Conservation (phyloP, 2,329 filamentous ascomycete species). For the Ampelomyces quisqualis region DNA sequence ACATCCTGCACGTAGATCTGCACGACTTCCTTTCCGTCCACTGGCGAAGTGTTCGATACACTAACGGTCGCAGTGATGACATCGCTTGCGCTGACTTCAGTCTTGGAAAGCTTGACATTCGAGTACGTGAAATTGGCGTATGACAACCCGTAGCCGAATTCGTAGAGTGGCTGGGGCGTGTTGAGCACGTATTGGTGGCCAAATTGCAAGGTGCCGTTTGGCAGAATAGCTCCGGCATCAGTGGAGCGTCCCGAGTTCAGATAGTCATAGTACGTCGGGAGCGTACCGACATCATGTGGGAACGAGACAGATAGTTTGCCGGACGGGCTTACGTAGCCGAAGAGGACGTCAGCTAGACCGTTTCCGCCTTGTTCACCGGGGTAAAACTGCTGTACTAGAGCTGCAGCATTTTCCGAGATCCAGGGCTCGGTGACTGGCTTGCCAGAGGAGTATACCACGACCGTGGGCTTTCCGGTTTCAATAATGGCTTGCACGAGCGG, state of each 20-base stretch:
- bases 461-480: constrained; percentile 65
- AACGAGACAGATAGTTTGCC: constrained; percentile 68
- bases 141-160: constrained; percentile 67
- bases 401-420: constrained; percentile 65
- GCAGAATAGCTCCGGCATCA: constrained; percentile 55
- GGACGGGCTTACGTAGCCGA: constrained; percentile 63
- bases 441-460: constrained; percentile 68
- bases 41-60: constrained; percentile 59
- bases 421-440: constrained; percentile 73
- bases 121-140: constrained; percentile 66
- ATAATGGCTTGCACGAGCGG: constrained; percentile 67
- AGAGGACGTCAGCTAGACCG: constrained; percentile 64
- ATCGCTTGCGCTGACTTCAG: constrained; percentile 52
- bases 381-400: constrained; percentile 73
- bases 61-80: constrained; percentile 61
- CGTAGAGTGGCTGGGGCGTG: constrained; percentile 61
- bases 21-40: constrained; percentile 66
- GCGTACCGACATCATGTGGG: constrained; percentile 65
- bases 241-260: constrained; percentile 63
- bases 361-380: constrained; percentile 68
- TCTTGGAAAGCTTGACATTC: constrained; percentile 54
- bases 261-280: constrained; percentile 72
- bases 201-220: constrained; percentile 63
- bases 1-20: constrained; percentile 68
- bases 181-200: constrained; percentile 66